Evolutionary conservation across 805 yeast species (phyloP).

Genomic region (Starmerella asiatica): DNA sequence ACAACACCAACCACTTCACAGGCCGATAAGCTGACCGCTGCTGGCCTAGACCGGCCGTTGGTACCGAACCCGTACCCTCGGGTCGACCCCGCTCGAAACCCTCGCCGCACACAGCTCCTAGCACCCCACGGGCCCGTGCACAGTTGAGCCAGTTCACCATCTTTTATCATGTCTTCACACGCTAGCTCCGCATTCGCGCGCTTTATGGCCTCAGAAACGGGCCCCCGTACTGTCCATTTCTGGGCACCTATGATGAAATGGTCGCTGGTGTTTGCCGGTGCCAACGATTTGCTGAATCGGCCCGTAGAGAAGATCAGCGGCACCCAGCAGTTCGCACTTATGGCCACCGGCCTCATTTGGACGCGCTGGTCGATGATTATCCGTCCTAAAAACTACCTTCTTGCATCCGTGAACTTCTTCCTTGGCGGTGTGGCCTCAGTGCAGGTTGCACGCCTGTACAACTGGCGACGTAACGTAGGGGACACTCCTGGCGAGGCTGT

Average conservation of each 20-base stretch:
- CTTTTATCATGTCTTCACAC: slow-evolving; percentile 16
- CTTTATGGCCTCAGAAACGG: slow-evolving; percentile 75
- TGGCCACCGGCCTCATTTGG: slow-evolving; percentile 92
- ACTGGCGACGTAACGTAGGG: slow-evolving; percentile 52
- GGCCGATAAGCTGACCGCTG: too few species aligned
- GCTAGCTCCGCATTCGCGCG: slow-evolving; percentile 36
- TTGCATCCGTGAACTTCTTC: slow-evolving; percentile 91
- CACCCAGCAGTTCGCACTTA: slow-evolving; percentile 71
- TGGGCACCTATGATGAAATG: slow-evolving; percentile 63
- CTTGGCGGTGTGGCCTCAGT: slow-evolving; percentile 78
- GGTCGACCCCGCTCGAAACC: too few species aligned
- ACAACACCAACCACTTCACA: too few species aligned
- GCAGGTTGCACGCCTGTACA: slow-evolving; percentile 60
- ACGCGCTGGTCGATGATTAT: slow-evolving; percentile 96
- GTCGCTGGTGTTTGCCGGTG: slow-evolving; percentile 86
- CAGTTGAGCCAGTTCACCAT: too few species aligned
- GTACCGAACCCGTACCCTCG: too few species aligned
- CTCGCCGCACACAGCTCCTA: too few species aligned
- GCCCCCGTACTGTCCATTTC: slow-evolving; percentile 94
- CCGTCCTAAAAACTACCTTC: slow-evolving; percentile 67
- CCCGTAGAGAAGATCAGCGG: slow-evolving; percentile 90
- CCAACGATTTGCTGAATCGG: slow-evolving; percentile 68
- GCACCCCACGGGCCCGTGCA: too few species aligned
- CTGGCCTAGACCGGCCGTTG: too few species aligned
- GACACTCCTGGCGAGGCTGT: slow-evolving; percentile 46